Conservation (phyloP, 345 rosid species). For the Microcos paniculata region DNA sequence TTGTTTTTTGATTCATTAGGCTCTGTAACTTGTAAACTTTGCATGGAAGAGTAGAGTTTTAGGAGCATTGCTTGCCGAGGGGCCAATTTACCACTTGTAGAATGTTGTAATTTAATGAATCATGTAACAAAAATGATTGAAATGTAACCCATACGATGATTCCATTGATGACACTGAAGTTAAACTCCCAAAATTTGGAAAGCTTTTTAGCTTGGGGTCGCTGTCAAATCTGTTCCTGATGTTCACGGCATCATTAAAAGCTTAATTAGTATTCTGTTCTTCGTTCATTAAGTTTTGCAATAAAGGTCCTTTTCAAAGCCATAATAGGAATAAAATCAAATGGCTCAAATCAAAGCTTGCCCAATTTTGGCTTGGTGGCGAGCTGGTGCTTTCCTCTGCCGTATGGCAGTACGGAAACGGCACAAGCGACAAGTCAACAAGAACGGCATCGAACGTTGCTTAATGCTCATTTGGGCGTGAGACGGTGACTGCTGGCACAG, state of each 20-base stretch:
- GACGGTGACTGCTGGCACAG: neutral
- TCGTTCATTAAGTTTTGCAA: neutral
- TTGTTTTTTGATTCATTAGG: constrained; percentile 37
- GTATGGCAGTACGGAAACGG: neutral
- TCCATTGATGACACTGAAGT: neutral
- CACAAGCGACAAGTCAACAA: neutral
- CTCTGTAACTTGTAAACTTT: neutral
- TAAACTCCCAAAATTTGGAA: neutral
- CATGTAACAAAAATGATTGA: neutral
- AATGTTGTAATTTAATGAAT: neutral
- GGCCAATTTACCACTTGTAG: neutral
- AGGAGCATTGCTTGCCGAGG: neutral
- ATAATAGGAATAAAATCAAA: neutral
- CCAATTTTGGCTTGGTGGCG: neutral
- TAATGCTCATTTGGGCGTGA: neutral
- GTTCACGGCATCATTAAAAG: neutral
- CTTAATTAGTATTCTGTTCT: neutral
- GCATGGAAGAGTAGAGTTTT: neutral
- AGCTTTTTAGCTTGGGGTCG: no score
- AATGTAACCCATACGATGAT: neutral
- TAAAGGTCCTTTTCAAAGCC: neutral
- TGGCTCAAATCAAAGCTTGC: neutral
- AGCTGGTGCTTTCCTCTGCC: neutral
- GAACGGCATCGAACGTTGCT: neutral
- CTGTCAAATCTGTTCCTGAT: neutral